Conservation (phyloP, 805 yeast genomes). For the Zygosaccharomyces lentus region DNA sequence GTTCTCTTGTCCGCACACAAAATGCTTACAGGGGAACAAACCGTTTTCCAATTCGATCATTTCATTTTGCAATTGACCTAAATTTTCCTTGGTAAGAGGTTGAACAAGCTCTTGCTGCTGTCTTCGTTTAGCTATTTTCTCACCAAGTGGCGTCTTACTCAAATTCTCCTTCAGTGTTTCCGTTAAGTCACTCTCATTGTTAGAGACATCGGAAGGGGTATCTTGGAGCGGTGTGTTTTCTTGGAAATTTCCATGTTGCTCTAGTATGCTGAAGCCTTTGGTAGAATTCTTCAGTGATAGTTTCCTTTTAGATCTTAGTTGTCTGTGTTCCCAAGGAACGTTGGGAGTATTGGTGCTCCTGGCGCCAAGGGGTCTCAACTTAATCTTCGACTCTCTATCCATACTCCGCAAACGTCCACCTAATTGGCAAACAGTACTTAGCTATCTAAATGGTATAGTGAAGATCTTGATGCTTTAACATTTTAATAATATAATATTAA, state of each 20-base stretch:
- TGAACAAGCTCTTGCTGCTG: neutral
- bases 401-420: neutral
- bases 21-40: constrained; percentile 17
- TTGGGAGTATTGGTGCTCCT: neutral
- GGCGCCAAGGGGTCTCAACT: neutral
- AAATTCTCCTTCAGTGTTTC: constrained; percentile 9
- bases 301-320: neutral
- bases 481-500: neutral
- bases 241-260: constrained; percentile 1
- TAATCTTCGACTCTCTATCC: neutral
- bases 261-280: neutral
- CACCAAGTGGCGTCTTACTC: neutral
- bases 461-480: neutral
- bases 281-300: neutral
- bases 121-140: neutral
- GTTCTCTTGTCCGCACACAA: constrained; percentile 17
- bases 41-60: constrained; percentile 18
- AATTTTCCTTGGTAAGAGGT: constrained; percentile 17
- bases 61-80: constrained; percentile 22
- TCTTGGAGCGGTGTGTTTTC: neutral
- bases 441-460: too few relatives aligned
- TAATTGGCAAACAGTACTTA: neutral
- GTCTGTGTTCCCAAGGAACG: neutral
- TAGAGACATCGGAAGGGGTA: neutral
- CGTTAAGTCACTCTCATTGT: neutral